phyloP scores from a whole-genome alignment of 2,329 filamentous ascomycete genomes.

The Clonostachys byssicola region DNA sequence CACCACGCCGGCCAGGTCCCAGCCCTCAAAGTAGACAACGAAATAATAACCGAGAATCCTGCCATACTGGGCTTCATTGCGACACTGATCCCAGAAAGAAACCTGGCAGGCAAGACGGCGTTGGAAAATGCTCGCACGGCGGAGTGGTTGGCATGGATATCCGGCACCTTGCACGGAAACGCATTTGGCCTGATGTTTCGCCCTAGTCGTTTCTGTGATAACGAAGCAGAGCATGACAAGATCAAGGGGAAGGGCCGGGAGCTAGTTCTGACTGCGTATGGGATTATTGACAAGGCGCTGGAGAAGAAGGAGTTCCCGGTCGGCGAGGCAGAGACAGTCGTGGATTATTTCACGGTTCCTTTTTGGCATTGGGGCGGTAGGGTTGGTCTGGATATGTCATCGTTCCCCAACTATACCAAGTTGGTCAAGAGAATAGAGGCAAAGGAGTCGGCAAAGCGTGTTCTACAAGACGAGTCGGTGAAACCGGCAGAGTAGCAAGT shows the following conservation, averaged over 20 bases:
- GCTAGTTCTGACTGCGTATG: background rate
- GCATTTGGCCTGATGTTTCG: conserved; percentile 16
- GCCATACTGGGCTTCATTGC: conserved; percentile 24
- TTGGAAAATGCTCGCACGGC: conserved; percentile 14
- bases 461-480: too few relatives aligned
- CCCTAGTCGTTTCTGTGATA: conserved; percentile 18
- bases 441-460: background rate
- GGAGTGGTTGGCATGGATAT: conserved; percentile 26
- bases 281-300: background rate
- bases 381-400: background rate
- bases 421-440: background rate
- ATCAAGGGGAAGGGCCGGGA: background rate
- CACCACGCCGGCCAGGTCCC: conserved; percentile 23
- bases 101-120: conserved; percentile 11
- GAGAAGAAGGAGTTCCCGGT: background rate
- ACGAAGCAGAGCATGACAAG: background rate
- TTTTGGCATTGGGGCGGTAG: conserved; percentile 2
- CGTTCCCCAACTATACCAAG: background rate
- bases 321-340: conserved; percentile 1
- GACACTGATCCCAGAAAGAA: conserved; percentile 8
- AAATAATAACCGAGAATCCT: conserved; percentile 22
- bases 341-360: conserved; percentile 1
- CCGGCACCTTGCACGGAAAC: conserved; percentile 19
- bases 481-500: too few relatives aligned
- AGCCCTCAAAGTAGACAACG: conserved; percentile 15